Evolutionary conservation across 495 filamentous ascomycete genomes (phyloP), one percentile per base, ranked within the genome.

Genomic region (Podospora conica): DNA sequence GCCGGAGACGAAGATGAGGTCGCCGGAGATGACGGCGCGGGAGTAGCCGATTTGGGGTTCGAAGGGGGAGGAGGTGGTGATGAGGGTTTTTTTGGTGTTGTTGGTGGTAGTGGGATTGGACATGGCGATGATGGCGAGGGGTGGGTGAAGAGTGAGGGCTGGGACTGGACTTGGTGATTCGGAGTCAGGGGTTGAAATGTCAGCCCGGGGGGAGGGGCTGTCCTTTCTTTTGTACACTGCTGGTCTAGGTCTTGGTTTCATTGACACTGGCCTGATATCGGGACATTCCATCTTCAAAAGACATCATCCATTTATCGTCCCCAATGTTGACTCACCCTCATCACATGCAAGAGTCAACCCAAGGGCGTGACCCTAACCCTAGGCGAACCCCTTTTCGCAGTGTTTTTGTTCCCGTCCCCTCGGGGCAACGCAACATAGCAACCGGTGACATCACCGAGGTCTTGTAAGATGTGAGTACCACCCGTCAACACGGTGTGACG

Each of bases 1-100:
- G 6, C 78, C 78, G 0, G 77, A 78, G 0, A 80, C 78, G 58
- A 80, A 78, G 9, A 79, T 61, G 54, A 72, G 70, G 55, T 77
- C 74, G 7, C 76, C 77, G 1, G 60, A 55, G 20, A 80, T 70
- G 5, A 80, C 76, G 33, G 78, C 78, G 20, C 78, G 72, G 7
- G 77, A 78, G 70, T 80, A 80, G 53, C 76, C 78, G 23, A 80
- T 80, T 62, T 78, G 66, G 21, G 69, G 64, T 65, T 80, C 78
- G 60, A 79, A 80, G 11, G 67, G 57, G 11, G 78, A 80, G 63
- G 73, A 72, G 55, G 78, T 79, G 61, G 70, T 74, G 66, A 78
- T 78, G 68, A 76, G 72, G 33, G 67, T 73, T 59, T 67, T 68
- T 12, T 66, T 18, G 24, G 68, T n/a, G 28, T 1, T 8, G 66